Evolutionary conservation across 345 rosid species (phyloP), one percentile per base, ranked within the genome.

Genomic region (Cardiospermum halicacabum): DNA sequence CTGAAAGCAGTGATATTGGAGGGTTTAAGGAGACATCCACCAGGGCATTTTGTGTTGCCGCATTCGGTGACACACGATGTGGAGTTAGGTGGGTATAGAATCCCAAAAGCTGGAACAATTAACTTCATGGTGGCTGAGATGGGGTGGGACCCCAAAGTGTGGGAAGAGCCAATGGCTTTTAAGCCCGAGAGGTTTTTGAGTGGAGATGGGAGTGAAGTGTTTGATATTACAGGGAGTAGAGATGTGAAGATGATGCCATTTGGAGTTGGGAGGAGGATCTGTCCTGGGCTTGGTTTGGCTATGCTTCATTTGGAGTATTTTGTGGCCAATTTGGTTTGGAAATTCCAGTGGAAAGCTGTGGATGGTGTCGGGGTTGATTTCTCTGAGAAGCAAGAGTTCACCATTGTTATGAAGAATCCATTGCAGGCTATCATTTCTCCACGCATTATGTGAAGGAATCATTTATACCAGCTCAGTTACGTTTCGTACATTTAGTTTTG

Each of bases 111-210:
- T 18, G 55, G 16, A 3, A 42, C 1, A 11, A 6, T 61, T 5
- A 61, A 47, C 30, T 61, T 61, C 42, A 61, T 19, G 65, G 65
- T 61, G 13, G 65, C 65, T n/a, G 65, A 61, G 27, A 61, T 61
- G 54, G 65, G 65, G 32, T 28, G 65, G 64, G 64, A 59, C 24
- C 64, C 64, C 6, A 59, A 40, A 16, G 64, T 59, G 5, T 58
- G 62, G 62, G 64, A 60, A 24, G 64, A 60, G 40, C 64, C 53
- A 27, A 60, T 60, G 64, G 36, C 54, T 3, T 61, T 61, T 27
- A 61, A 28, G 53, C 65, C 65, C 0, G 65, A 47, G 55, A 47
- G 65, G 13, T 61, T 61, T 47, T 5, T 27, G 18, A 30, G 25
- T 11, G 54, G 50, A 4, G 54, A 26, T 5, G n/a, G 26, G 24